Base-by-base conservation (phyloP, 331 rosid species). In the Stylosanthes scabra region DNA sequence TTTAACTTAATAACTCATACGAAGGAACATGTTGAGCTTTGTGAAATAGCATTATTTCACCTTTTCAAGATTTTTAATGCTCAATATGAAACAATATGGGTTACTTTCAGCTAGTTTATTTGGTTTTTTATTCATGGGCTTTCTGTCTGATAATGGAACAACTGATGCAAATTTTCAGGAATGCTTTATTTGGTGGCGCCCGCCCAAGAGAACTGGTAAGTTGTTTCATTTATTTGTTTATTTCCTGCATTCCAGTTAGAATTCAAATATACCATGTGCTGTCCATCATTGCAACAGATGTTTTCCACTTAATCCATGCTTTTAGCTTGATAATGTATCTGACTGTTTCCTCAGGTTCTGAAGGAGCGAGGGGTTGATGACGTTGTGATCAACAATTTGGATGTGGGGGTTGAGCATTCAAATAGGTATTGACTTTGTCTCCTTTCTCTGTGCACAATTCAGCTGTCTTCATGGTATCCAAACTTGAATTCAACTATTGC, bases 131-230 rank as follows among this genome's bases (percentile, higher is more conserved):
- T 75, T 58, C 25, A 11, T 54, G 20, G 20, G 56, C 56, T 29
- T 70, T 60, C 10, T 70, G 31, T 37, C 54, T 74, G 72, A 39
- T 62, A 71, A 75, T 77, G 52, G 47, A 49, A 49, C 15, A 77
- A 56, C 47, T 71, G 62, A 31, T 72, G 47, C 82, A 63, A 77
- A 66, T 81, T 52, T 89, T 89, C 93, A 95, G 99, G 97, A 85
- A 82, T 67, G 78, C 87, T n/a, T 77, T 95, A 81, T 95, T 91
- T 83, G 97, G 99, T 74, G 99, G 97, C 77, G 99, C 99, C 79
- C 97, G 99, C 42, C 99, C 97, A 2, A 87, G 99, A 59, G 99
- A 95, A 78, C 85, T 90, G 60, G 99, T 95, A 83, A 81, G 91
- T 81, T 27, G 2, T 74, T 78, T 28, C 31, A 37, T 40, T n/a